Evolutionary conservation across 2,329 filamentous ascomycete species (phyloP), one percentile per base, ranked within the genome.

Genomic region (Chlorencoelia australis): DNA sequence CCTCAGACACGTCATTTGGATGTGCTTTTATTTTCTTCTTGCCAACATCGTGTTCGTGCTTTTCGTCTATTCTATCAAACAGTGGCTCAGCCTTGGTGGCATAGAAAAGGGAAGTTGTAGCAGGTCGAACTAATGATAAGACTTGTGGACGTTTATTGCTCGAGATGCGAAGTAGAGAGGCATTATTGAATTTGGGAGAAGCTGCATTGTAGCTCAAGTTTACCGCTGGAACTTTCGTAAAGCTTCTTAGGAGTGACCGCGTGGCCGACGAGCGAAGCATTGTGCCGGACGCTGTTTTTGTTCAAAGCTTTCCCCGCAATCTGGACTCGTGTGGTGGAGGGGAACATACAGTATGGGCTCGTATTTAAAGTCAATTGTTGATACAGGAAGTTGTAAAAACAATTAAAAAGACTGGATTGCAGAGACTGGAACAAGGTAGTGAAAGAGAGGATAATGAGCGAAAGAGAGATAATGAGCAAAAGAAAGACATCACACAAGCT

Each of bases 1-100:
- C 66, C 15, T 60, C 59, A 0, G 76, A 72, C 0, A 87, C 80
- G 5, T 62, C 56, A 25, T 73, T 71, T 0, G 81, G 81, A 18
- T 72, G 59, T 3, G 72, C 52, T 39, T 72, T 54, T n/a, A 87
- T 60, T 51, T 70, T 70, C 53, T 73, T 54, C 31, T 75, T 49
- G 9, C 59, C 67, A 7, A 74, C 49, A 45, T 68, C 62, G 30
- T 67, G 65, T 55, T 83, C 79, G 19, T 61, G 61, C 45, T 79
- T 64, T 27, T 56, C 60, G 46, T 82, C 68, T 36, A 73, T 70
- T 25, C 57, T 49, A 56, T 58, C 48, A 56, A 51, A 43, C 48
- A 46, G 51, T n/a, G 48, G 43, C 10, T 41, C 42, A 7, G 44
- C 36, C 33, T 52, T 53, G 11, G 51, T 56, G 7, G 63, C 58